A percentile compares a stretch with the other conserved stretches of the same genome.
Conservation (phyloP, 2,329 filamentous ascomycete genomes). For the Ophiostoma novo-ulmi region DNA sequence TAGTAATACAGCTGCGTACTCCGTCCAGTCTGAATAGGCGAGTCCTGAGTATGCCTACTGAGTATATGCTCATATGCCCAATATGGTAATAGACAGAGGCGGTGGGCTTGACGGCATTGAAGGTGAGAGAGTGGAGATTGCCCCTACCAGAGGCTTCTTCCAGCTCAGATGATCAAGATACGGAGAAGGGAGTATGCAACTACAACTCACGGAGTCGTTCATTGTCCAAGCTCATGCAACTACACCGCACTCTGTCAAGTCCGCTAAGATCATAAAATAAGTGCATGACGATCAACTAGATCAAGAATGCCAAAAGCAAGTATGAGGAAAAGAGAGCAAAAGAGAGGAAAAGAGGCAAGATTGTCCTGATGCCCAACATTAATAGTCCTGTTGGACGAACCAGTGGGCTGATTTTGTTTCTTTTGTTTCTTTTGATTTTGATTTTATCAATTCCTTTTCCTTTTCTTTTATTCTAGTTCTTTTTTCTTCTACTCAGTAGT, state of each 20-base stretch:
- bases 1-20: background rate
- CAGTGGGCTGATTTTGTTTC: background rate
- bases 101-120: constrained; percentile 6
- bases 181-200: background rate
- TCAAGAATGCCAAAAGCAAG: background rate
- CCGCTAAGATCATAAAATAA: background rate
- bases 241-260: background rate
- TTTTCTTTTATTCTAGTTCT: background rate
- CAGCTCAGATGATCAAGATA: background rate
- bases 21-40: too few relatives aligned
- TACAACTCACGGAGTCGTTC: too few relatives aligned
- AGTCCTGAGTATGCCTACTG: too few relatives aligned
- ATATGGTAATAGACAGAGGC: background rate
- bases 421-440: background rate
- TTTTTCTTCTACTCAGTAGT: background rate
- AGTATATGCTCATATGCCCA: too few relatives aligned
- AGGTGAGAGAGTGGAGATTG: background rate
- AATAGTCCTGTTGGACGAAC: background rate
- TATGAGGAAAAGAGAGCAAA: background rate
- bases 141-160: background rate
- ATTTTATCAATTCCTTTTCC: too few relatives aligned
- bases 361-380: background rate
- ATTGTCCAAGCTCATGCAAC: too few relatives aligned
- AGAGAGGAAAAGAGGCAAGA: background rate
- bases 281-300: background rate